Evolutionary conservation across 441 rosid genomes (phyloP), one percentile per base, ranked within the genome.

Genomic region (Gossypium gossypioides): DNA sequence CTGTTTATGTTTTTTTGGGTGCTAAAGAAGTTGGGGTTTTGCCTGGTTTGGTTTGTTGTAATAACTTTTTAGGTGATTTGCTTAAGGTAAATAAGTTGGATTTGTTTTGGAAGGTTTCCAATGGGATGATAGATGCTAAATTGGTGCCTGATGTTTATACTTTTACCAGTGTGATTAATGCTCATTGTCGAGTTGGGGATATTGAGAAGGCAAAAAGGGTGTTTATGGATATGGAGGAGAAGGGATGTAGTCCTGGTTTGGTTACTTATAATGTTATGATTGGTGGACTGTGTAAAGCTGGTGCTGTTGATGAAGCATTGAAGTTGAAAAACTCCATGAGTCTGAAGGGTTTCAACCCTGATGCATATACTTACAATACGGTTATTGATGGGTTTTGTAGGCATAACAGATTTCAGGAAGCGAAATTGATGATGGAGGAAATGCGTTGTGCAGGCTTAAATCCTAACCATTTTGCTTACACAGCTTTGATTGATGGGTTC

Each of bases 301-400:
- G 91, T 50, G 79, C 76, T 65, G 51, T 85, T 27, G 87, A 84
- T 62, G 91, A 81, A 77, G 93, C 94, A 13, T 55, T 86, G 34
- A 74, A 59, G 75, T 27, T 89, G 56, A 84, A 83, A 83, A 80
- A 80, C 76, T 57, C 64, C 25, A 81, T 91, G 89, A 68, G 73
- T 71, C 73, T 51, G 59, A 88, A 84, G 82, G 92, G 92, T 18
- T 74, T 87, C 56, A 56, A 61, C 4, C 81, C 86, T 0, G 85
- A 77, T 74, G 69, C 63, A 54, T 83, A 83, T 73, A 85, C 89
- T 21, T 88, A 76, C 60, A 69, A 77, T 57, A 42, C 70, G 10
- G 86, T 93, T 64, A 73, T 89, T 22, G 84, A 82, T 76, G 90
- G 89, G 54, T 72, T 87, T 27, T 87, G 97, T 77, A 87, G 82